Percentiles rank a stretch among this genome's conserved stretches.
phyloP scores from a whole-genome alignment of 1,284 basidiomycete genomes.

The Phylloboletellus chloephorus region DNA sequence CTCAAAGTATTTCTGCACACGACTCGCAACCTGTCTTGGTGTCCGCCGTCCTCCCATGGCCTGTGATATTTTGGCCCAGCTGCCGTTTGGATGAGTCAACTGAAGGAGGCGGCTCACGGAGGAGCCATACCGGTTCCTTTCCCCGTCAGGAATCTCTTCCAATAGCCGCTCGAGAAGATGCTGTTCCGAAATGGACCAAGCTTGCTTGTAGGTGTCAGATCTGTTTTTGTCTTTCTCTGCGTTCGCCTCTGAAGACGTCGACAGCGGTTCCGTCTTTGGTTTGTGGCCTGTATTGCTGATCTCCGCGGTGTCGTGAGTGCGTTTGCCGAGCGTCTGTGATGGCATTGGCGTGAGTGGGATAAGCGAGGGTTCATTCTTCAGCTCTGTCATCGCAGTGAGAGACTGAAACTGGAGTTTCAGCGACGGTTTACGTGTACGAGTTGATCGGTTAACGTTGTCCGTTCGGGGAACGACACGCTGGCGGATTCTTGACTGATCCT shows the following conservation, averaged over 20 bases:
- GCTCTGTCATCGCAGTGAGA: slow-evolving; percentile 11
- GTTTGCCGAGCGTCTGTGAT: slow-evolving; percentile 25
- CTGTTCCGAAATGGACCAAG: slow-evolving; percentile 71
- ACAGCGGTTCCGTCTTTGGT: slow-evolving; percentile 17
- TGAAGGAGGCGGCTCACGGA: slow-evolving; percentile 4
- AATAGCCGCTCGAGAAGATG: slow-evolving; percentile 65
- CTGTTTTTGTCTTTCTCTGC: slow-evolving; percentile 39
- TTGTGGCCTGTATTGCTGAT: slow-evolving; percentile 14
- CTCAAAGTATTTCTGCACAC: slow-evolving; percentile 80
- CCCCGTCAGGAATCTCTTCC: slow-evolving; percentile 70
- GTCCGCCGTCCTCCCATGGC: slow-evolving; percentile 73
- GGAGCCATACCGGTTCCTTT: slow-evolving; percentile 58
- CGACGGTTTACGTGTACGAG: slow-evolving; percentile 31
- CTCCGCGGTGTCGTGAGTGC: slow-evolving; percentile 22
- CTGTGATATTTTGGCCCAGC: slow-evolving; percentile 73
- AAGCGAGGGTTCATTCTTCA: slow-evolving; percentile 10
- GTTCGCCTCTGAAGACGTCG: slow-evolving; percentile 14
- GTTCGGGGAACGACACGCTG: slow-evolving; percentile 5
- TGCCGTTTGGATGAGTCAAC: slow-evolving; percentile 25
- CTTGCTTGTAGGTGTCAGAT: slow-evolving; percentile 70
- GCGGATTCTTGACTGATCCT: slow-evolving; percentile 2
- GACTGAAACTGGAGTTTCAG: slow-evolving; percentile 29
- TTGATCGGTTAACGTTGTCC: slow-evolving; percentile 12
- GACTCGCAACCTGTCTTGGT: slow-evolving; percentile 75
- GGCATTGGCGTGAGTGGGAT: slow-evolving; percentile 10